Conservation (phyloP, 176 grass and related monocot genomes). For the Stipa capillata region DNA sequence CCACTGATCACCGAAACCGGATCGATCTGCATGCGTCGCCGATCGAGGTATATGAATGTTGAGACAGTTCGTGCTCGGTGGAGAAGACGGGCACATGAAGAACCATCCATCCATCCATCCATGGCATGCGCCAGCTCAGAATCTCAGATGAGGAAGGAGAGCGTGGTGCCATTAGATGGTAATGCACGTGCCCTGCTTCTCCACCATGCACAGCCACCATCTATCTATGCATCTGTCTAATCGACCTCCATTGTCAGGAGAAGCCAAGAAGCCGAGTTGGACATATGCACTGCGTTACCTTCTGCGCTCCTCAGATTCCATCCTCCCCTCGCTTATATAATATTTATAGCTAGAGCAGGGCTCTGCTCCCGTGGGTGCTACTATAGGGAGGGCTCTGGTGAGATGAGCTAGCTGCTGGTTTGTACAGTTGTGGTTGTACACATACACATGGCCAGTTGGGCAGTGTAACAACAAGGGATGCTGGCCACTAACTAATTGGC, state of each 20-base stretch:
- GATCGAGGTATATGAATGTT: neutral
- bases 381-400: neutral
- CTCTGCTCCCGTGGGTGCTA: conserved; percentile 5
- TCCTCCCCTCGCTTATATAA: no score
- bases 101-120: conserved; percentile 58
- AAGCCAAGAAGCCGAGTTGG: neutral
- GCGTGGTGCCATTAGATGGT: conserved; percentile 38
- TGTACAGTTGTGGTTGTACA: neutral
- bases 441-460: neutral
- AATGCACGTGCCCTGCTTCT: conserved; percentile 93
- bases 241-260: conserved; percentile 9
- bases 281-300: neutral
- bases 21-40: neutral
- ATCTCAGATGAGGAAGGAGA: no score
- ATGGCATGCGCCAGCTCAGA: no score
- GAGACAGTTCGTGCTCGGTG: conserved; percentile 60
- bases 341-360: conserved; percentile 24
- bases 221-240: no score
- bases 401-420: neutral
- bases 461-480: neutral
- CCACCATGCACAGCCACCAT: conserved; percentile 57
- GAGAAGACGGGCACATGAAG: conserved; percentile 80
- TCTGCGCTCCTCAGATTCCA: neutral
- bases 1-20: neutral
- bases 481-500: neutral